Conservation (phyloP, 176 grass and related monocot species). For the Dendrocalamus sinicus region DNA sequence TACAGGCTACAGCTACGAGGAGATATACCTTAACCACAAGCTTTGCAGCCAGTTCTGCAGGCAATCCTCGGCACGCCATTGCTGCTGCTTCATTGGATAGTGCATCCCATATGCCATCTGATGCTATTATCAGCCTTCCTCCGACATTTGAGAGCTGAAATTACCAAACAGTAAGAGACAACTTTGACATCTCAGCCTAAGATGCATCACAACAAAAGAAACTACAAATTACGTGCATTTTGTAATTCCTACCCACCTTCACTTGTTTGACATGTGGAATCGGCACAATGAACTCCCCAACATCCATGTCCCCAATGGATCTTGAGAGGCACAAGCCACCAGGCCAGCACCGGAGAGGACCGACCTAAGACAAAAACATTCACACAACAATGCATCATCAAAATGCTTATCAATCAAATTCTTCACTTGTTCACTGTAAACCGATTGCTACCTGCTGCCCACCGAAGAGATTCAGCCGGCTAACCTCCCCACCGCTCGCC, state of each 20-base stretch:
- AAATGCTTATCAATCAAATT: background rate
- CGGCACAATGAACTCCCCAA: constrained; percentile 94
- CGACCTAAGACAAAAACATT: constrained; percentile 58
- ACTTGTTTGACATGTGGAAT: constrained; percentile 99
- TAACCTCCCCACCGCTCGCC: constrained; percentile 91
- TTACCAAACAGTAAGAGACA: constrained; percentile 22
- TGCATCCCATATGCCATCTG: constrained; percentile 98
- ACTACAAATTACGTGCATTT: background rate
- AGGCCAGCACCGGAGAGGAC: constrained; percentile 95
- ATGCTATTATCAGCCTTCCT: constrained; percentile 92
- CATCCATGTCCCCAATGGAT: constrained; percentile 96
- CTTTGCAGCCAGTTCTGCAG: constrained; percentile 88
- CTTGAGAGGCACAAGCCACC: constrained; percentile 97
- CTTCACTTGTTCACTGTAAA: background rate
- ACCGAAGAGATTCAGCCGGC: constrained; percentile 82
- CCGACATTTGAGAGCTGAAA: constrained; percentile 81
- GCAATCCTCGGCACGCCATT: constrained; percentile 78
- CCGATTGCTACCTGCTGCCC: constrained; percentile 66
- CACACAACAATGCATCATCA: constrained; percentile 1
- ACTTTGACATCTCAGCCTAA: background rate
- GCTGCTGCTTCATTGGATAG: constrained; percentile 80
- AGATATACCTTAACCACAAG: constrained; percentile 88
- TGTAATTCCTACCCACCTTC: constrained; percentile 58
- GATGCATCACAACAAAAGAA: background rate
- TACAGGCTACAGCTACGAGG: background rate